A percentile compares a stretch with the other conserved stretches of the same genome.
Evolutionary conservation across 441 rosid genomes (phyloP).

Genomic region (Metrosideros polymorpha): DNA sequence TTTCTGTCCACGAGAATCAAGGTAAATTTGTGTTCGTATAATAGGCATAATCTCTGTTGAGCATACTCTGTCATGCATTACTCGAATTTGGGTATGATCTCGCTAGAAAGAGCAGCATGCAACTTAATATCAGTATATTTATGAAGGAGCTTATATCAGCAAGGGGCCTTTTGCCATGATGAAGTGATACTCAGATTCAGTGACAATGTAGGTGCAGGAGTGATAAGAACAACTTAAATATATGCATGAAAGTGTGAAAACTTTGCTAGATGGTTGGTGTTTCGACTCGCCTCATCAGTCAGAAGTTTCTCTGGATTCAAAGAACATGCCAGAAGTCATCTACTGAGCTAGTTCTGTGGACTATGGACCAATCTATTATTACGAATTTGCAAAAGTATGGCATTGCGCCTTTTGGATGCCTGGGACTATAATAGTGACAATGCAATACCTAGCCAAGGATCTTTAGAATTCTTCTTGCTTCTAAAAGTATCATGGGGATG

Average conservation of each 20-base stretch:
- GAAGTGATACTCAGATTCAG: background rate
- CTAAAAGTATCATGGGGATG: background rate
- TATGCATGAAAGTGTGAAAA: background rate
- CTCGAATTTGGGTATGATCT: background rate
- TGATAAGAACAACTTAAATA: background rate
- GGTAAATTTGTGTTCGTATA: conserved; percentile 25
- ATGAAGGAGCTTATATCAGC: background rate
- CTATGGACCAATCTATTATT: background rate
- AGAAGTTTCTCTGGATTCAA: background rate
- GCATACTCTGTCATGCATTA: background rate
- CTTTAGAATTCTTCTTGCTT: background rate
- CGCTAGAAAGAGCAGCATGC: background rate
- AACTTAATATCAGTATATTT: background rate
- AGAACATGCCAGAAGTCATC: background rate
- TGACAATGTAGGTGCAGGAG: background rate
- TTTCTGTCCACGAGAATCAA: conserved; percentile 64
- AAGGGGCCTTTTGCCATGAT: background rate
- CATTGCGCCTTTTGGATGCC: background rate
- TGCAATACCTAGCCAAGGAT: background rate
- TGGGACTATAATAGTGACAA: background rate
- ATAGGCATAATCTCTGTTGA: background rate
- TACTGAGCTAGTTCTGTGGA: background rate
- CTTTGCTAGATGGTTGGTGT: background rate
- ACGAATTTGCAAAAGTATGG: background rate
- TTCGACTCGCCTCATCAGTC: background rate